These are phyloP conservation scores for Ascochyta rabiei DNA, from an alignment of 2,329 filamentous ascomycete genomes.

Conservation along the genomic window DNA sequence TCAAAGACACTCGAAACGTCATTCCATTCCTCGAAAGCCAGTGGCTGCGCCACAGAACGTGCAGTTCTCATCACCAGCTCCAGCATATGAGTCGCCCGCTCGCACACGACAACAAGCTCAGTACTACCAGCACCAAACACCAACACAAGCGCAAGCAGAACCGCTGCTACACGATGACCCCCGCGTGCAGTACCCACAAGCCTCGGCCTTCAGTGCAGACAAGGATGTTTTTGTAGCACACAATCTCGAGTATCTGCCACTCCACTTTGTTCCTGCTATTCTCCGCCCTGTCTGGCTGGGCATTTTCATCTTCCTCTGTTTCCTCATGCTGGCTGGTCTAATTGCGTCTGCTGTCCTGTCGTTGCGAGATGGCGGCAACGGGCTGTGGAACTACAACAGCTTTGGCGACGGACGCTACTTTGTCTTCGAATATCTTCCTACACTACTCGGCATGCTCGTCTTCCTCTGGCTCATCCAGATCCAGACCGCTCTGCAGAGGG, in stretches of 20 bases:
- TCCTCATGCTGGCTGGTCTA: conserved; percentile 74
- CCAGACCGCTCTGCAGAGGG: conserved; percentile 74
- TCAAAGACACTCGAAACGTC: conserved; percentile 16
- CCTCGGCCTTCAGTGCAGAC: conserved; percentile 23
- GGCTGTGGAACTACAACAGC: conserved; percentile 68
- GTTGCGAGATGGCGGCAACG: conserved; percentile 59
- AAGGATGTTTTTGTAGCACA: conserved; percentile 57
- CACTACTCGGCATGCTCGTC: conserved; percentile 72
- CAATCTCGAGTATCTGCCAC: conserved; percentile 50
- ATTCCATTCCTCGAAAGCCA: conserved; percentile 18
- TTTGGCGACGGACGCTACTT: conserved; percentile 81
- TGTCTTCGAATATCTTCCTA: conserved; percentile 83
- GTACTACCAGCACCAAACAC: conserved; percentile 10
- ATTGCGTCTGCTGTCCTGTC: conserved; percentile 67
- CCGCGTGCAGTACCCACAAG: conserved; percentile 5
- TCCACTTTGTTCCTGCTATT: conserved; percentile 74
- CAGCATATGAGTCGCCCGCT: conserved; percentile 14
- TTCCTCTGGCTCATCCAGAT: conserved; percentile 80
- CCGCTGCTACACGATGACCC: conserved; percentile 10
- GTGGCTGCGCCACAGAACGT: conserved; percentile 7
- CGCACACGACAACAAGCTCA: conserved; percentile 7
- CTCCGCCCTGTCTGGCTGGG: conserved; percentile 71
- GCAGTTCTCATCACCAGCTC: conserved; percentile 12
- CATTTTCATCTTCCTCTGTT: conserved; percentile 64
- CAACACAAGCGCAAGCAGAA: conserved; percentile 9